A percentile compares a stretch with the other conserved stretches of the same genome.
These are phyloP conservation scores for Chimonanthus salicifolius DNA, from an alignment of 164 flowering plant species.

Conservation along the genomic window DNA sequence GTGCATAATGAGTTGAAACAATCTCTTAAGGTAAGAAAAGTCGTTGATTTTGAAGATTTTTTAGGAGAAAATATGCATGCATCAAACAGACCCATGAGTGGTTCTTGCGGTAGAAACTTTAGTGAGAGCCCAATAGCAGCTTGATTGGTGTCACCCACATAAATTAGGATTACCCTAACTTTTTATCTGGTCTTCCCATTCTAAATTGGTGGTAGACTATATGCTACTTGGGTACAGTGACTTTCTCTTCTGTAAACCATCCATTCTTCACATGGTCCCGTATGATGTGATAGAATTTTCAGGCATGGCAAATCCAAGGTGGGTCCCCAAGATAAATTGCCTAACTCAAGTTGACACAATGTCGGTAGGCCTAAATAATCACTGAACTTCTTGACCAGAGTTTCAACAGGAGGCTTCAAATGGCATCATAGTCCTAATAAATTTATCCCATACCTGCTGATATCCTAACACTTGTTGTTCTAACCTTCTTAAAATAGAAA, in stretches of 20 bases:
- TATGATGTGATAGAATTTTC: no score
- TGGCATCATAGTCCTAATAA: not conserved
- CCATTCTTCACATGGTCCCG: no score
- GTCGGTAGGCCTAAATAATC: not conserved
- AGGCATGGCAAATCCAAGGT: not conserved
- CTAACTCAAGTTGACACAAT: not conserved
- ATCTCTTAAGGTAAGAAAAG: no score
- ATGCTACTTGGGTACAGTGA: not conserved
- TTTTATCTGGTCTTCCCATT: not conserved
- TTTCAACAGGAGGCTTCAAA: not conserved
- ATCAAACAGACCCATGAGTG: no score
- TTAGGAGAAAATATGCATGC: no score
- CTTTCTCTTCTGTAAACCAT: no score
- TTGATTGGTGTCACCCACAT: no score
- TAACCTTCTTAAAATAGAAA: not conserved
- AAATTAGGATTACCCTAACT: not conserved
- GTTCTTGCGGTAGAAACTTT: no score
- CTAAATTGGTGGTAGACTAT: not conserved
- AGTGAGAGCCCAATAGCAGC: no score
- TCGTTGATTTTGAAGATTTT: no score
- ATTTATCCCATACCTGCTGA: not conserved
- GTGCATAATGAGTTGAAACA: no score
- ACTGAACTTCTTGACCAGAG: not conserved
- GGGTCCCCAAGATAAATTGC: not conserved
- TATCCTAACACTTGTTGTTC: not conserved